Conservation (phyloP, 371 early-diverging fungal genomes). For the Entomophthora muscae region DNA sequence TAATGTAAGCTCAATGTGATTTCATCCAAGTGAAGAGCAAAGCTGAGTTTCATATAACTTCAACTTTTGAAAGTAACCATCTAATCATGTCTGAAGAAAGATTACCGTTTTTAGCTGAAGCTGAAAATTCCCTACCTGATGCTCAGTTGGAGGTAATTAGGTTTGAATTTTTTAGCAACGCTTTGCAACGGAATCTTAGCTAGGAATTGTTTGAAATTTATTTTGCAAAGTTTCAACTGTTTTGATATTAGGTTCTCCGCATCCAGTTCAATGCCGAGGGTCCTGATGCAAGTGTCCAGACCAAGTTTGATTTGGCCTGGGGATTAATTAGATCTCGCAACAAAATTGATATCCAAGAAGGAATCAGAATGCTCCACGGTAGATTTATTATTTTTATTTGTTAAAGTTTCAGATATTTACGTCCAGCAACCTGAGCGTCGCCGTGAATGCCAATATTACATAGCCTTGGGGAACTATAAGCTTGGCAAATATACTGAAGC, state of each 20-base stretch:
- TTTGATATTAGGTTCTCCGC: constrained; percentile 34
- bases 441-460: constrained; percentile 86
- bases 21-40: no score
- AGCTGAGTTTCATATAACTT: no score
- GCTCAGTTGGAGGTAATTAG: constrained; percentile 16
- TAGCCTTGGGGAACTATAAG: constrained; percentile 80
- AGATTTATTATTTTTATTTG: constrained; percentile 2
- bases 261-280: constrained; percentile 53
- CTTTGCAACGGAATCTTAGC: neutral
- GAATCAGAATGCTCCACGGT: constrained; percentile 65
- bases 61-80: no score
- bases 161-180: neutral
- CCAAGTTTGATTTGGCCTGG: constrained; percentile 94
- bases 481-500: constrained; percentile 70
- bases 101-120: constrained; percentile 12
- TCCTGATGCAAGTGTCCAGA: constrained; percentile 36
- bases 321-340: constrained; percentile 56
- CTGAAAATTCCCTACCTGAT: constrained; percentile 10
- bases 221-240: neutral
- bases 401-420: constrained; percentile 50
- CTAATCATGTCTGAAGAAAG: neutral
- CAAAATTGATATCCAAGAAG: constrained; percentile 44
- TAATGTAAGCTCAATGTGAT: no score
- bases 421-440: constrained; percentile 61
- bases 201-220: neutral